Evolutionary conservation across 2,329 filamentous ascomycete genomes (phyloP).

Genomic region (Tothia fuscella): DNA sequence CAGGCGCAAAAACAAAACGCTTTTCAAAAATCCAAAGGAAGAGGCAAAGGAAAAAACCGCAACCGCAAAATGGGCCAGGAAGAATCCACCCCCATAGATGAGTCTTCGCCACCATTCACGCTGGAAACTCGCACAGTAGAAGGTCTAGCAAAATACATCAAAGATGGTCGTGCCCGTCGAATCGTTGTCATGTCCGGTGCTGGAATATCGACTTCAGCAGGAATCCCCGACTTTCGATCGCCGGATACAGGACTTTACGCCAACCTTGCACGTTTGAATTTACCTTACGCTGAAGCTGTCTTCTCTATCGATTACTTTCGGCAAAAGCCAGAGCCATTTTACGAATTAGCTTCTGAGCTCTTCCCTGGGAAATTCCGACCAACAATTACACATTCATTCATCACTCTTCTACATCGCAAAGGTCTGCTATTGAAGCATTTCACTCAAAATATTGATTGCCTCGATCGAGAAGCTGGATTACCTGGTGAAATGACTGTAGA

Average conservation of each 20-base stretch:
- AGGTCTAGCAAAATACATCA: constrained; percentile 71
- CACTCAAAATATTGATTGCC: constrained; percentile 95
- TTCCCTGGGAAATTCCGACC: constrained; percentile 84
- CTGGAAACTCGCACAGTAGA: constrained; percentile 58
- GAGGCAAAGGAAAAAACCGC: neutral
- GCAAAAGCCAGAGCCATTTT: constrained; percentile 76
- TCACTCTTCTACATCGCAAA: constrained; percentile 69
- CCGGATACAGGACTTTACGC: constrained; percentile 88
- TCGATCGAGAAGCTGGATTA: constrained; percentile 79
- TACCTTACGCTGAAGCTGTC: constrained; percentile 83
- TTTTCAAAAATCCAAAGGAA: neutral
- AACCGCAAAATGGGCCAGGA: constrained; percentile 71
- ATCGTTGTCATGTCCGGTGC: constrained; percentile 82
- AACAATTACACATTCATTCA: constrained; percentile 82
- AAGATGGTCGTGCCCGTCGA: constrained; percentile 49
- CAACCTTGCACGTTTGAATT: constrained; percentile 73
- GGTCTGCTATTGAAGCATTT: constrained; percentile 73
- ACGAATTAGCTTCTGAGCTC: constrained; percentile 79
- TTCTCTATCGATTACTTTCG: constrained; percentile 90
- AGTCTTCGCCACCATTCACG: constrained; percentile 50
- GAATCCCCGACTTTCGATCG: constrained; percentile 88
- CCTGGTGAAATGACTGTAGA: constrained; percentile 73
- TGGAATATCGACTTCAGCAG: constrained; percentile 63
- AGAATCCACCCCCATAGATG: constrained; percentile 54
- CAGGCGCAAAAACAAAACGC: constrained; percentile 16